Base-by-base conservation (phyloP, 768 basidiomycete genomes). In the Terana coerulea region DNA sequence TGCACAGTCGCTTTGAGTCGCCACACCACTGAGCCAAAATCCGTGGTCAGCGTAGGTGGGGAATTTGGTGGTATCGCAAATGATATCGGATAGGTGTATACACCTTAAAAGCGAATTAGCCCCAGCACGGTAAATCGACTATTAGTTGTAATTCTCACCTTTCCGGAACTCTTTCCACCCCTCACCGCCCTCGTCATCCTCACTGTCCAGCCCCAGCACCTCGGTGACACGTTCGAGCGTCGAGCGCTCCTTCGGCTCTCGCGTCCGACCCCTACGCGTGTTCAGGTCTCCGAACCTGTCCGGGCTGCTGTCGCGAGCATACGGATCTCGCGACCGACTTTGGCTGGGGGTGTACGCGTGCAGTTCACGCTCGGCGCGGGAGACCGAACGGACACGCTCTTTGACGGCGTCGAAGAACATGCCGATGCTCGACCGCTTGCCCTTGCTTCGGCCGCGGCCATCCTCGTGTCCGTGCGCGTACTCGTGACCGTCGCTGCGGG, bases 21-120 rank as follows among this genome's bases (percentile, higher is more conserved):
- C 84, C 97, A 99, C 1, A 65, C 64, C 11, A 97, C 83, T 2
- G 81, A 77, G 8, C 94, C 95, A 58, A 80, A 87, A 33, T 85
- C 80, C 54, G 84, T 84, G 36, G 75, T 73, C 55, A 95, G 72
- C 0, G 84, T 83, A 2, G 95, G 91, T 2, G 94, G 92, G 3
- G 86, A 76, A 52, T 80, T 77, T 5, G 81, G 74, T 0, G 95
- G 91, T 49, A 99, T 84, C 15, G 84, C 75, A 66, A 98, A 94
- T 12, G 89, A 89, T 61, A 99, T 88, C 2, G 95, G 95, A 68
- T 92, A 98, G 15, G 87, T 91, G 65, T 98, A 98, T 5, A 83
- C 88, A 17, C 94, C 94, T 90, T 59, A 26, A 30, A 40, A 52
- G 47, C 54, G 52, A 53, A 56, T 33, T 28, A 31, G 19, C 39